Evolutionary conservation across 2,329 filamentous ascomycete species (phyloP).

Genomic region (Calonectria pteridis): DNA sequence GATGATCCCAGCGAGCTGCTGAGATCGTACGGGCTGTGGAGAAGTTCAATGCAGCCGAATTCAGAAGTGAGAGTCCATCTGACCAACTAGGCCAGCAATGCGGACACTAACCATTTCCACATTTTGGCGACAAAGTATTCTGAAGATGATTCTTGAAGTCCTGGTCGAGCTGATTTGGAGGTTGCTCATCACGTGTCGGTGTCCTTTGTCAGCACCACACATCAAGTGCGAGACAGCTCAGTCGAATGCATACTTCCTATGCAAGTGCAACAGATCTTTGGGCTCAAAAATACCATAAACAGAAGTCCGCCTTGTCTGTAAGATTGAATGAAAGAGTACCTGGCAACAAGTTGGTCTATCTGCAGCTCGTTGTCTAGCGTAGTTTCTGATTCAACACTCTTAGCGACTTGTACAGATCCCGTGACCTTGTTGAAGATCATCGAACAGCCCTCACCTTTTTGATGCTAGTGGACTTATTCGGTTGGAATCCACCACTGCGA

Average conservation of each 20-base stretch:
- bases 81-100: background rate
- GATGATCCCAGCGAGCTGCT: background rate
- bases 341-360: too few relatives aligned
- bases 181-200: background rate
- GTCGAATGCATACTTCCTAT: background rate
- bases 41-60: background rate
- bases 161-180: background rate
- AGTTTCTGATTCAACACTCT: background rate
- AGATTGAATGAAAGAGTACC: background rate
- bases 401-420: background rate
- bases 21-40: background rate
- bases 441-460: background rate
- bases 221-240: background rate
- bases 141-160: background rate
- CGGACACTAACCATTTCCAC: background rate
- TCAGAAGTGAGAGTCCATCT: background rate
- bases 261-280: background rate
- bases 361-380: background rate
- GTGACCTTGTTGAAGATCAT: background rate
- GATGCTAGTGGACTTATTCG: background rate
- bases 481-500: background rate
- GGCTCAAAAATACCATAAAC: background rate
- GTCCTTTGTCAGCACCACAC: background rate
- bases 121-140: background rate
- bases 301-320: background rate